A percentile compares a stretch with the other conserved stretches of the same genome.
Evolutionary conservation across 2,329 filamentous ascomycete species (phyloP).

Genomic region (Pseudogymnoascus sp.): DNA sequence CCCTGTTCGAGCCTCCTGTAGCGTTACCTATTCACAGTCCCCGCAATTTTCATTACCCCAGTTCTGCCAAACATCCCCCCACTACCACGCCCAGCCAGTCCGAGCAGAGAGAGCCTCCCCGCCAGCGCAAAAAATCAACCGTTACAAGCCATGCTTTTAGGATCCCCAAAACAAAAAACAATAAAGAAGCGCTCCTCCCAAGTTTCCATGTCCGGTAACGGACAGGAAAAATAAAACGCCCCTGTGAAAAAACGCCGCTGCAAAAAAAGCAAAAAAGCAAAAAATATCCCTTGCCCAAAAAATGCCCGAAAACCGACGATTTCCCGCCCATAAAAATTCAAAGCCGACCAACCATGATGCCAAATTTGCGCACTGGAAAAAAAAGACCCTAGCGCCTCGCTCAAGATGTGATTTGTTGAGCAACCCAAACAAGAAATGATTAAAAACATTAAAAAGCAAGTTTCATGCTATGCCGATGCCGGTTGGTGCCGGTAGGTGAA

Average conservation of each 20-base stretch:
- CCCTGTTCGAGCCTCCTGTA: neutral
- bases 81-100: neutral
- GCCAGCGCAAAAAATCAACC: neutral
- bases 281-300: neutral
- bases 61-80: neutral
- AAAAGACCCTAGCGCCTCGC: conserved; percentile 1
- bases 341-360: neutral
- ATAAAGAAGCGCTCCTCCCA: neutral
- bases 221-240: neutral
- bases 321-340: neutral
- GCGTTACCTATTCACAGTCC: neutral
- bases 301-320: neutral
- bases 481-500: conserved; percentile 1
- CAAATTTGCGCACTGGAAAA: neutral
- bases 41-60: conserved; percentile 3
- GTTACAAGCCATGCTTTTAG: conserved; percentile 8
- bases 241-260: neutral
- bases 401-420: conserved; percentile 3
- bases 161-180: neutral
- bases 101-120: neutral
- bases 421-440: neutral
- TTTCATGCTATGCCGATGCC: conserved; percentile 7
- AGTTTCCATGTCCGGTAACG: neutral
- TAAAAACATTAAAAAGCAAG: conserved; percentile 2
- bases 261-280: conserved; percentile 1